Conservation (phyloP, 176 grass and related monocot species). For the Secale cereale region DNA sequence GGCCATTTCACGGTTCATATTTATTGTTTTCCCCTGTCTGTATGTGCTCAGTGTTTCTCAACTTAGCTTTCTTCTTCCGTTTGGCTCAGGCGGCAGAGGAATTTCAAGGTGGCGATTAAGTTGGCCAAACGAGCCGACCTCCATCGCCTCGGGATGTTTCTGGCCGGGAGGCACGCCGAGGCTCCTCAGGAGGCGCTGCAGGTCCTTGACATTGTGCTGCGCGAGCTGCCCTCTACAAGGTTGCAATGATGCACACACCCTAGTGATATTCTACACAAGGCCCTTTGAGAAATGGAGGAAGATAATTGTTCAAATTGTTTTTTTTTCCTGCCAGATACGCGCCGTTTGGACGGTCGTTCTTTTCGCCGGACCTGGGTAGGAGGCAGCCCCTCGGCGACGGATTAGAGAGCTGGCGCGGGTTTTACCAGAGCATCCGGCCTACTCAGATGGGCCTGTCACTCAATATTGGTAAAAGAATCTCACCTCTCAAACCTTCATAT, state of each 20-base stretch:
- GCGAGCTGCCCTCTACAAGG: conserved; percentile 48
- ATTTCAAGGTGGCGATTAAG: conserved; percentile 72
- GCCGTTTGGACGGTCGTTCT: conserved; percentile 68
- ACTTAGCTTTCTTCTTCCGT: background rate
- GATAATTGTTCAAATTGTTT: background rate
- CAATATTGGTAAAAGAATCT: conserved; percentile 58
- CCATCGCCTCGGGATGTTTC: conserved; percentile 56
- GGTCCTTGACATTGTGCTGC: conserved; percentile 89
- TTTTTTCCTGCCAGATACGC: conserved; percentile 45
- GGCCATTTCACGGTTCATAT: no score
- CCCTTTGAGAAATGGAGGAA: no score
- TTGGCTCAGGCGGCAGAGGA: conserved; percentile 48
- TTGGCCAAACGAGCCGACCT: conserved; percentile 59
- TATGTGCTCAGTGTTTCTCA: background rate
- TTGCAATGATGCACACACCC: no score
- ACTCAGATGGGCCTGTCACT: conserved; percentile 91
- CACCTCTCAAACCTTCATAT: no score
- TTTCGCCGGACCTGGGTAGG: conserved; percentile 62
- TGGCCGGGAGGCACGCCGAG: conserved; percentile 63
- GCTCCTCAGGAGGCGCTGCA: conserved; percentile 87
- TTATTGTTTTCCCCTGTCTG: no score
- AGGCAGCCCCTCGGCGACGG: conserved; percentile 68
- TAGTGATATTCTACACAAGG: background rate
- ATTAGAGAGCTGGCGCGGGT: conserved; percentile 87
- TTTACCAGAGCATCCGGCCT: conserved; percentile 76